Evolutionary conservation across 2,329 filamentous ascomycete genomes (phyloP), one percentile per base, ranked within the genome.

Genomic region (Ophiostoma sp.): DNA sequence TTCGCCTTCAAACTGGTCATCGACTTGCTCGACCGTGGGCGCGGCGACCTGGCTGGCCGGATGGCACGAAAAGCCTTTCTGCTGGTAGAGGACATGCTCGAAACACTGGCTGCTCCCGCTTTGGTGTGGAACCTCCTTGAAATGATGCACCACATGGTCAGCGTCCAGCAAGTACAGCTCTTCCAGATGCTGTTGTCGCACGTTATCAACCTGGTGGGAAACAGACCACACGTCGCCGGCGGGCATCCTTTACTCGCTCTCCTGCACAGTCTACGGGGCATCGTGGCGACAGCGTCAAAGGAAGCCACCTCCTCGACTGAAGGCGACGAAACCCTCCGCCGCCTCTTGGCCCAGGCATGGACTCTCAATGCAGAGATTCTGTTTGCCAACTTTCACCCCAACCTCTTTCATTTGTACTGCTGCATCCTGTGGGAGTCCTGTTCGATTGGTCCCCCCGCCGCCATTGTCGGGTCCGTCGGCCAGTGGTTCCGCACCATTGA

Each of bases 51-150:
- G 31, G 76, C 76, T 22, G 76, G 76, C 4, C 72, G 76, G 11
- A 57, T 74, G 31, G 76, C 76, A n/a, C 76, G 76, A 5, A 77
- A 77, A 69, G 74, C 76, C 9, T 77, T 77, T 45, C n/a, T 77
- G n/a, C 72, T 74, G 39, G 74, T 75, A 22, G 76, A 77, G 61
- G 73, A 70, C 25, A 74, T 77, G 2, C 63, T 77, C 12, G 17
- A 19, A 2, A 39, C 57, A 11, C 50, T 75, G 28, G 75, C 75
- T n/a, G 76, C 72, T 1, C 76, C 76, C 1, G 50, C 31, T 9
- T 7, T 70, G 3, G 31, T 70, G 6, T 70, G 69, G 69, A 70
- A 70, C 33, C 33, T 70, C 1, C 25, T 70, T 5, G 69, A 70
- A 4, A 59, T 59, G 1, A 59, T 70, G 52, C 22, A 70, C 69